Percentiles rank a stretch among this genome's conserved stretches.
Evolutionary conservation across 2,329 filamentous ascomycete genomes (phyloP).

Genomic region (Ascochyta clinopodiicola): DNA sequence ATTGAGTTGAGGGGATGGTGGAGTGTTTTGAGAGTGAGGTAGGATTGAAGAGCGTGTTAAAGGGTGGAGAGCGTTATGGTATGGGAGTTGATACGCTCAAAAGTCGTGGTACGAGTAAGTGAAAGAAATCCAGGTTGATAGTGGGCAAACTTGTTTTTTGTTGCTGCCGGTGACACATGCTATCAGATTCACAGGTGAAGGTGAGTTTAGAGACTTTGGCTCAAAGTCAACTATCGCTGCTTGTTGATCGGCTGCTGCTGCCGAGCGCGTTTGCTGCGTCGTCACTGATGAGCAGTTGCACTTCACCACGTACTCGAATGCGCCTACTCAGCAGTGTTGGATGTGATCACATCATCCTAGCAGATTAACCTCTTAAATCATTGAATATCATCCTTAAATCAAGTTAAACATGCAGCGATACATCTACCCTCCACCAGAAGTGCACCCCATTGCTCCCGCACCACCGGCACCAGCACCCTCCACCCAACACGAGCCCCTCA

Average conservation of each 20-base stretch:
- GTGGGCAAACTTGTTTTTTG: neutral
- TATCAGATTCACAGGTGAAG: neutral
- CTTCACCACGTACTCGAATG: neutral
- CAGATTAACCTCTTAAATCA: neutral
- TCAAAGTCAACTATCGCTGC: neutral
- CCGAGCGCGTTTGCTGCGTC: neutral
- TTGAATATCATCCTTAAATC: too few relatives aligned
- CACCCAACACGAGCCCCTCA: conserved; percentile 22
- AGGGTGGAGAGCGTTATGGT: too few relatives aligned
- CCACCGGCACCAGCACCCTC: neutral
- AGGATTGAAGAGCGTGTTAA: too few relatives aligned
- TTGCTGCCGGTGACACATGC: neutral
- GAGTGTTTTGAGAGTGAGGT: neutral
- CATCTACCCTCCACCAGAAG: conserved; percentile 2
- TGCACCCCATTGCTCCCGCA: neutral
- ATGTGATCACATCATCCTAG: neutral
- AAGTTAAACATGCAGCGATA: neutral
- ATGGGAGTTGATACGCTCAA: too few relatives aligned
- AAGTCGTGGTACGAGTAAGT: neutral
- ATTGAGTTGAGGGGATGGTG: neutral
- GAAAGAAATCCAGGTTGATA: neutral
- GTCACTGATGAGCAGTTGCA: neutral
- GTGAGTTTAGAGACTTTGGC: neutral
- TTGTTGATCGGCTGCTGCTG: neutral
- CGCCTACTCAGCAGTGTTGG: neutral